These are phyloP conservation scores for Rhododendron simsii DNA, from an alignment of 148 eudicot genomes.

Conservation along the genomic window DNA sequence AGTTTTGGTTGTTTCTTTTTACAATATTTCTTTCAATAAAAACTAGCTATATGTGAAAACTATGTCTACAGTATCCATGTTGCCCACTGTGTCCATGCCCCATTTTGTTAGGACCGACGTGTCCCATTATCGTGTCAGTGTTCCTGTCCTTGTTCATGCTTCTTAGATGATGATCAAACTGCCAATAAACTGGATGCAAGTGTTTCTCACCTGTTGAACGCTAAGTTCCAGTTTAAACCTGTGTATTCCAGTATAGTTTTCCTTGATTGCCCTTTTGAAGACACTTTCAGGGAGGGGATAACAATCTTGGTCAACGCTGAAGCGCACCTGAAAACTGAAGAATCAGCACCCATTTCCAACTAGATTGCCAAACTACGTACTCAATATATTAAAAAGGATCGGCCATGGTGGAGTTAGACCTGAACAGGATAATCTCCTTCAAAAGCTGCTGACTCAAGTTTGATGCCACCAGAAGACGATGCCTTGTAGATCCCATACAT, in stretches of 20 bases:
- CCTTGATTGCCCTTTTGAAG: constrained; percentile 67
- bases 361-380: not conserved
- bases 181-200: not conserved
- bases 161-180: not conserved
- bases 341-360: constrained; percentile 2
- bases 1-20: not conserved
- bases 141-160: not conserved
- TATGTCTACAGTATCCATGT: not conserved
- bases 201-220: constrained; percentile 44
- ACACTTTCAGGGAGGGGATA: constrained; percentile 61
- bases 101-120: not conserved
- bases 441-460: constrained; percentile 78
- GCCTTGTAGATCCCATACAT: constrained; percentile 74
- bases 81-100: not conserved
- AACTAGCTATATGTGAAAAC: not conserved
- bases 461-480: constrained; percentile 66
- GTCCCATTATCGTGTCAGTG: not conserved
- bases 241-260: constrained; percentile 52
- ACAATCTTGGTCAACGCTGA: constrained; percentile 52
- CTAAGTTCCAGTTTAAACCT: constrained; percentile 71
- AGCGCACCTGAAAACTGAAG: constrained; percentile 52
- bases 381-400: not conserved
- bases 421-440: constrained; percentile 75
- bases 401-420: constrained; percentile 28
- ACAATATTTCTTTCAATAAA: not conserved